Evolutionary conservation across 1,139 yeast genomes (phyloP), one percentile per base, ranked within the genome.

Genomic region (Zygotorulaspora mrakii): DNA sequence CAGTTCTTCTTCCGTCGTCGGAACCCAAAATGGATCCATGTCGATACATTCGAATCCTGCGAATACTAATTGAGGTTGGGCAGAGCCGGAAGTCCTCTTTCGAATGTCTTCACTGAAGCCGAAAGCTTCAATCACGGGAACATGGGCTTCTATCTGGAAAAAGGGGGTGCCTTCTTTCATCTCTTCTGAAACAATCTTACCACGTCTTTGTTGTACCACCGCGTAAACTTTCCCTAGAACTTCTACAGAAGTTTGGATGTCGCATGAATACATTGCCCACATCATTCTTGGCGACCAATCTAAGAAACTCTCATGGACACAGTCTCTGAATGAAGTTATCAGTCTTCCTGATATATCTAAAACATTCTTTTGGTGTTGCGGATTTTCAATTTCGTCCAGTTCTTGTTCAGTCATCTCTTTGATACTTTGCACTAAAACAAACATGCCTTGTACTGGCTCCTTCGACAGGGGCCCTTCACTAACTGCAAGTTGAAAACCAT

Each of bases 151-250:
- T 45, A 94, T 79, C 13, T 87, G 84, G 70, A 89, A 94, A 55
- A 91, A 88, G 17, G 97, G 96, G 0, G 98, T 91, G 10, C 98
- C 98, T 61, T 94, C 98, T 57, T 89, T 88, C 89, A 91, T 81
- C 59, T 91, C 98, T 62, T 94, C 98, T 1, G 89, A 77, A 2
- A 83, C 73, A 42, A 94, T 85, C 36, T 76, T 68, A 27, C 99
- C 99, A 30, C 87, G 82, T 53, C 96, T 74, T 55, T 77, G 79
- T 52, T 94, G 95, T 14, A 94, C 88, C 16, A 91, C 97, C 0
- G 88, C 95, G 59, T 94, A 94, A 0, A 94, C 97, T 57, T 86
- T 87, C 37, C 98, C 98, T 37, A 94, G 70, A 0, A 88, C 96
- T 51, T 94, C 98, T 0, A 95, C 78, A 1, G 95, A 77, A 0